Percentiles rank a stretch among this genome's conserved stretches.
Conservation (phyloP, 148 eudicot species). For the Vaccinium myrtillus region DNA sequence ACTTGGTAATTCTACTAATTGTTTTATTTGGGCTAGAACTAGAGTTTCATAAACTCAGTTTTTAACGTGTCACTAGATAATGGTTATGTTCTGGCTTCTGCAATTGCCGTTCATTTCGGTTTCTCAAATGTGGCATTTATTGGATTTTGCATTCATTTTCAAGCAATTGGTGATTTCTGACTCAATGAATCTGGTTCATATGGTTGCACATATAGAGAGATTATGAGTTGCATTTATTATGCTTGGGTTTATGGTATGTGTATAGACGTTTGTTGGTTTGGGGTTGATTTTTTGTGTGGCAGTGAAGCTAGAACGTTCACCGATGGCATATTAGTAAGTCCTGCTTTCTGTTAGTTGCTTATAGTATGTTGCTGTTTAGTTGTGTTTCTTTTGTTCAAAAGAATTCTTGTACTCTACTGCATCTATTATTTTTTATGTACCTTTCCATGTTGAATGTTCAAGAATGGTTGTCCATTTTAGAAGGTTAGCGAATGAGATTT, state of each 20-base stretch:
- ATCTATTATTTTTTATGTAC: background rate
- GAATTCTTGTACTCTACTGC: background rate
- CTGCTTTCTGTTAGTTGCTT: background rate
- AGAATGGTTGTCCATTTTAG: background rate
- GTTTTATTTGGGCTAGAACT: conserved; percentile 2
- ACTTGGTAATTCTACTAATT: background rate
- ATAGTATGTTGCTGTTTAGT: conserved; percentile 4
- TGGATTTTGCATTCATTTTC: background rate
- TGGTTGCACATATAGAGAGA: background rate
- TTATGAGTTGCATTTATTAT: background rate
- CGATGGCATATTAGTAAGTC: background rate
- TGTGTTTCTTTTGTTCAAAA: background rate
- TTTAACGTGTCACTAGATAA: background rate
- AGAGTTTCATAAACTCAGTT: background rate
- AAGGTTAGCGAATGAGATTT: background rate
- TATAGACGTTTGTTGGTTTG: background rate
- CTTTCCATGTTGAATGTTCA: background rate
- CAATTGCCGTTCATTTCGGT: background rate
- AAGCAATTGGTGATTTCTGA: background rate
- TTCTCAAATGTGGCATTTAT: background rate
- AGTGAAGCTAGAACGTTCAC: background rate
- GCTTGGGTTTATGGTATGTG: background rate
- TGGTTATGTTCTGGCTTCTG: background rate
- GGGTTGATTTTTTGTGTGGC: background rate
- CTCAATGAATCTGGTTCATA: background rate